Percentiles rank a stretch among this genome's conserved stretches.
Conservation (phyloP, 2,329 filamentous ascomycete species). For the Calonectria hongkongensis region DNA sequence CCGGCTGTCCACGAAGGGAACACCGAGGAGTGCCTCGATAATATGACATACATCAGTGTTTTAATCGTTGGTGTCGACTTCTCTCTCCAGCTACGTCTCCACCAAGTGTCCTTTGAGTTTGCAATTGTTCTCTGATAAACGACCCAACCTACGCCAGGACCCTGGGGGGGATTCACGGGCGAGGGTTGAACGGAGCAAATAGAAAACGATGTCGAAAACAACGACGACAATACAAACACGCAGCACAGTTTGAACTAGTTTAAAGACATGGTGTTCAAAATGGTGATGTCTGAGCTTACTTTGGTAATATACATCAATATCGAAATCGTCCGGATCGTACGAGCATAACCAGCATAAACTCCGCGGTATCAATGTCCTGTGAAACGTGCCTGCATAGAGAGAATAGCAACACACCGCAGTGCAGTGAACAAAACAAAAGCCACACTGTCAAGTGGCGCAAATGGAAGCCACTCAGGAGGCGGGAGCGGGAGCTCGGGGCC, state of each 20-base stretch:
- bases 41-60: neutral
- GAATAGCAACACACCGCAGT: conserved; percentile 6
- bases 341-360: conserved; percentile 10
- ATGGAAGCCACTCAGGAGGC: neutral
- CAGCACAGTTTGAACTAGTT: too few species aligned
- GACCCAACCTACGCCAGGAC: neutral
- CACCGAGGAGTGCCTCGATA: neutral
- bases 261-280: too few species aligned
- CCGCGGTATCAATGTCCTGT: neutral
- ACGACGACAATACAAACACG: too few species aligned
- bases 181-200: neutral
- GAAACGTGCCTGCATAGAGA: neutral
- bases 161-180: neutral
- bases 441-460: neutral
- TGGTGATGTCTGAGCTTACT: neutral
- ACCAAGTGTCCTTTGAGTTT: conserved; percentile 5
- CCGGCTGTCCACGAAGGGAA: neutral
- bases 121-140: neutral
- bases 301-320: conserved; percentile 1
- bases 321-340: conserved; percentile 1
- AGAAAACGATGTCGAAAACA: neutral
- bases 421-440: neutral
- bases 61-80: neutral
- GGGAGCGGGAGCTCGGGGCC: neutral
- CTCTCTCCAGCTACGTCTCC: neutral